Percentiles rank a stretch among this genome's conserved stretches.
phyloP scores from a whole-genome alignment of 306 rosid species.

The Notholithocarpus densiflorus region DNA sequence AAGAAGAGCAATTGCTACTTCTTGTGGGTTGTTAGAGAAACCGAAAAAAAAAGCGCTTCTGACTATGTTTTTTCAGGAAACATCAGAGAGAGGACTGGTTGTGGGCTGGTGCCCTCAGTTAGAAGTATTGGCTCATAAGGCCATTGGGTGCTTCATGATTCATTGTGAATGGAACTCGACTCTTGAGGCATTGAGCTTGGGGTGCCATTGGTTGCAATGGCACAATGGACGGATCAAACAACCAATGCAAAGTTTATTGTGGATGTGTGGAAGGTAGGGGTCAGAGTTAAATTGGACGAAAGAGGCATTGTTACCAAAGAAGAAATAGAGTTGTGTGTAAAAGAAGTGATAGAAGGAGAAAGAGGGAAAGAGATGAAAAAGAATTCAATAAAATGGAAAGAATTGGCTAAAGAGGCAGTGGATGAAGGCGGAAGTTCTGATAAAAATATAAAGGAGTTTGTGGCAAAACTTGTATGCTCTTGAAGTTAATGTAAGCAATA shows the following conservation, averaged over 20 bases:
- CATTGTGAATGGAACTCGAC: constrained; percentile 13
- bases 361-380: not conserved
- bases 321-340: not conserved
- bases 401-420: not conserved
- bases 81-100: not conserved
- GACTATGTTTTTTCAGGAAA: not conserved
- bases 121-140: not conserved
- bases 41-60: not conserved
- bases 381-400: not conserved
- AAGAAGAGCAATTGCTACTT: not conserved
- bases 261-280: constrained; percentile 16
- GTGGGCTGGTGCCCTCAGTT: constrained; percentile 13
- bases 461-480: not conserved
- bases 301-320: not conserved
- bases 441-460: constrained; percentile 1
- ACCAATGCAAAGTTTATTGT: not conserved
- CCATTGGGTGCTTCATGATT: not conserved
- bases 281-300: not conserved
- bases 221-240: constrained; percentile 6
- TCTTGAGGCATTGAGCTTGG: not conserved
- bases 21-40: constrained; percentile 14
- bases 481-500: too few species aligned
- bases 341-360: constrained; percentile 10
- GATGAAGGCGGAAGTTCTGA: constrained; percentile 16
- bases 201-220: constrained; percentile 6